Evolutionary conservation across 192 early-diverging fungal genomes (phyloP), one percentile per base, ranked within the genome.

Genomic region (Podila clonocystis): DNA sequence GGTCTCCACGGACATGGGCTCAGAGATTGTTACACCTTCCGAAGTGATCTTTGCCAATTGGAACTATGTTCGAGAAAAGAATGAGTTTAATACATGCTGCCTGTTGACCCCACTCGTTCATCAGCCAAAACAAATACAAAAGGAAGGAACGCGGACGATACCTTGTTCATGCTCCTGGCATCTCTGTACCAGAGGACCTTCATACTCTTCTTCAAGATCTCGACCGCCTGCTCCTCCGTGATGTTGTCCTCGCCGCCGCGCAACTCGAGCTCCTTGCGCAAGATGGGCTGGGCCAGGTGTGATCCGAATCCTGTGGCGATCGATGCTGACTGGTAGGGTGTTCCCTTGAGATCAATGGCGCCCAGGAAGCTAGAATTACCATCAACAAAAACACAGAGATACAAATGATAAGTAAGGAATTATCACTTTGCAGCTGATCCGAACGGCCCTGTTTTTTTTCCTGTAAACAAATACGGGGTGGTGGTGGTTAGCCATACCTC

Each of bases 231-330:
- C 68, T 93, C 92, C 85, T 99, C 96, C 8, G 93, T 93, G 62
- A 99, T 82, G 67, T 90, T 91, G 24, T 97, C 87, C 76, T 95
- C 95, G 60, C 77, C 77, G 58, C 77, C 77, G 33, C 89, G 89
- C 30, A 91, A 93, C 82, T 98, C 97, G 9, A 98, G 91, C 36
- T 90, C 91, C 80, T 94, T 98, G 84, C 98, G 89, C 80, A 99
- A 82, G 63, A 98, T 91, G 33, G 98, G 98, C 67, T 93, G 93
- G 31, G 95, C 96, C 68, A 98, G 82, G 77, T 97, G 91, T 36
- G 86, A 90, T 28, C 98, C 98, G 77, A 94, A 98, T 26, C 98
- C 98, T 36, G 98, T 99, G 41, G 98, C 95, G 72, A 99, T 95
- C 15, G 93, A 95, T 19, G 91, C 82, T 15, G 95, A 82, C 75